phyloP scores from a whole-genome alignment of 2,329 filamentous ascomycete genomes.

The Chaetomium strumarium region DNA sequence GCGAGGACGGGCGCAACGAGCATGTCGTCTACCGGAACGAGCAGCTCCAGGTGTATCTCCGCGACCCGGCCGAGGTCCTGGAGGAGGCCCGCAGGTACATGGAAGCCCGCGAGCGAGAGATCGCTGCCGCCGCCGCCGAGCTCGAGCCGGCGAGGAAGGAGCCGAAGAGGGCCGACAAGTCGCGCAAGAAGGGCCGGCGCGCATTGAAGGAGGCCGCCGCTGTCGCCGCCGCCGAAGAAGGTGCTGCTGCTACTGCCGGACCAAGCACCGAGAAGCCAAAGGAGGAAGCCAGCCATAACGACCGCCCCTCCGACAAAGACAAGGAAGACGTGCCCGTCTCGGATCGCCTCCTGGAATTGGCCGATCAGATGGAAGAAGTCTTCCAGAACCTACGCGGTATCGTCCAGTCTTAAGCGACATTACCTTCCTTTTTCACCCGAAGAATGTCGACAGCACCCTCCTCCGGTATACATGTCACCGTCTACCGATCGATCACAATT shows the following conservation, averaged over 20 bases:
- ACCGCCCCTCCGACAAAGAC: not conserved
- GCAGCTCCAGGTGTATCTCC: not conserved
- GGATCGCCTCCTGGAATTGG: not conserved
- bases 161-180: conserved; percentile 1
- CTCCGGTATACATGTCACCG: not conserved
- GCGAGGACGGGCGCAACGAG: not conserved
- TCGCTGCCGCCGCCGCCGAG: not conserved
- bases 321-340: not conserved
- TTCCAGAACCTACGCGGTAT: not conserved
- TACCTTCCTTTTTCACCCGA: not conserved
- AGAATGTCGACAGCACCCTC: too few relatives aligned
- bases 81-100: not conserved
- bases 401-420: not conserved
- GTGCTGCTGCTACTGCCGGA: not conserved
- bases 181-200: conserved; percentile 1
- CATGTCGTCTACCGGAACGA: conserved; percentile 11
- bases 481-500: not conserved
- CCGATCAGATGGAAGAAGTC: not conserved
- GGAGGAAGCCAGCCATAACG: not conserved
- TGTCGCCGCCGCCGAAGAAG: not conserved
- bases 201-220: conserved; percentile 6
- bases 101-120: not conserved
- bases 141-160: not conserved
- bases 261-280: not conserved
- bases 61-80: not conserved